phyloP scores from a whole-genome alignment of 257 asterid species.

The Echium plantagineum region DNA sequence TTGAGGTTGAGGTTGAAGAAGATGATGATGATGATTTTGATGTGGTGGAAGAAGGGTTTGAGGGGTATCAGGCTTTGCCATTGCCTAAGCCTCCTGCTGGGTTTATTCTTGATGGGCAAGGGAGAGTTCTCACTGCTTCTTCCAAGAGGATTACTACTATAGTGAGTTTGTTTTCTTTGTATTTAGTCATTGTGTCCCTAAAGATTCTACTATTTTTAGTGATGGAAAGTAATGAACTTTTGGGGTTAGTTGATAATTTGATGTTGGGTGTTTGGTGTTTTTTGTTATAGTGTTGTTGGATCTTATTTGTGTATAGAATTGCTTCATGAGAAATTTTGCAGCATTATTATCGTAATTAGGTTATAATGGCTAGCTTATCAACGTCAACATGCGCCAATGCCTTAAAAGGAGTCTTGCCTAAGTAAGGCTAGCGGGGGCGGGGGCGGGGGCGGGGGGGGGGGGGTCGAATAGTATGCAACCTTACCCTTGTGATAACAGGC shows the following conservation, averaged over 20 bases:
- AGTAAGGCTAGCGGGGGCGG: too few relatives aligned
- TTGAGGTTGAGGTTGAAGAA: background rate
- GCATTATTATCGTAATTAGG: background rate
- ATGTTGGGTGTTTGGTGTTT: background rate
- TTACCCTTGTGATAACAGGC: too few relatives aligned
- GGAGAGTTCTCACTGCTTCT: slow-evolving; percentile 78
- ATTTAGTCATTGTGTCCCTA: background rate
- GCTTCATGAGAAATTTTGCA: background rate
- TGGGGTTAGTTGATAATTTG: background rate
- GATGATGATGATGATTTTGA: slow-evolving; percentile 11
- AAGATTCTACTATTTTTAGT: background rate
- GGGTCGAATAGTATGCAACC: too few relatives aligned
- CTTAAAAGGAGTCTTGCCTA: too few relatives aligned
- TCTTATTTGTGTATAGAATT: too few relatives aligned
- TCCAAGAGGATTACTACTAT: slow-evolving; percentile 66
- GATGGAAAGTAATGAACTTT: too few relatives aligned
- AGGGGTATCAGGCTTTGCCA: slow-evolving; percentile 36
- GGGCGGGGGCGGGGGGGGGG: too few relatives aligned
- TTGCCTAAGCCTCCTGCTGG: slow-evolving; percentile 97
- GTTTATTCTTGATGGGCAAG: slow-evolving; percentile 77
- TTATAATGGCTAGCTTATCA: background rate
- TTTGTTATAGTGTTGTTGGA: background rate
- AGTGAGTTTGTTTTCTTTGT: slow-evolving; percentile 31
- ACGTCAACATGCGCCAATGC: too few relatives aligned
- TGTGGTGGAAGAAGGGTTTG: slow-evolving; percentile 9